Base-by-base conservation (phyloP, 352 stramenopile genomes). In the Pythium apleroticum region DNA sequence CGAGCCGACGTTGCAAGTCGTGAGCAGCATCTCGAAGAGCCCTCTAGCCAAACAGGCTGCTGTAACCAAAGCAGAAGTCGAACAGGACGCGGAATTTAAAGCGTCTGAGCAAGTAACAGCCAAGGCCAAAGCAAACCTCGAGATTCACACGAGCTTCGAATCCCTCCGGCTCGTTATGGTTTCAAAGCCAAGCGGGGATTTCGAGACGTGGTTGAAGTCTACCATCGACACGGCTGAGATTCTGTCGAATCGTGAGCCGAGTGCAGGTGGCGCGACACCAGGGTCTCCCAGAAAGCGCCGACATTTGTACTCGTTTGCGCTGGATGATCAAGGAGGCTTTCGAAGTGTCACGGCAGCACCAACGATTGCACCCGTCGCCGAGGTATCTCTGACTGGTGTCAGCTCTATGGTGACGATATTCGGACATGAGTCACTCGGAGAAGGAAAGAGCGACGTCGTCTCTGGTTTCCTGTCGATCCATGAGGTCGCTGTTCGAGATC, bases 181-280 rank as follows among this genome's bases (percentile, higher is more conserved):
- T 7, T 68, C 66, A 3, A 68, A 68, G 17, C 55, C 55, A 7
- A 25, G 27, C 0, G 25, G 45, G 12, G 66, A 72, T 1, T 72
- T 72, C 41, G 66, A 72, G 19, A 35, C 24, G 17, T 72, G 66
- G 66, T 25, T 72, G 27, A 63, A 62, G 53, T 31, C 45, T 10
- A 65, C 66, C 3, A 65, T 66, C 39, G 66, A 72, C 11, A 17
- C 48, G 11, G 25, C 45, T 17, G 66, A 72, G 43, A n/a, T 33
- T 20, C 39, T 59, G 27, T 3, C 15, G n/a, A 48, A 43, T 53
- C 59, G 66, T 27, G 66, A 72, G 15, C 28, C 12, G 5, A 60
- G 25, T 60, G 22, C 35, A n/a, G 17, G 37, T 2, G 54, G 15
- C 41, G 45, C 25, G 15, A 66, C 41, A 14, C 60, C 60, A 15